Percentiles rank a stretch among this genome's conserved stretches.
Conservation (phyloP, 257 asterid species). For the Solanum commersonii region DNA sequence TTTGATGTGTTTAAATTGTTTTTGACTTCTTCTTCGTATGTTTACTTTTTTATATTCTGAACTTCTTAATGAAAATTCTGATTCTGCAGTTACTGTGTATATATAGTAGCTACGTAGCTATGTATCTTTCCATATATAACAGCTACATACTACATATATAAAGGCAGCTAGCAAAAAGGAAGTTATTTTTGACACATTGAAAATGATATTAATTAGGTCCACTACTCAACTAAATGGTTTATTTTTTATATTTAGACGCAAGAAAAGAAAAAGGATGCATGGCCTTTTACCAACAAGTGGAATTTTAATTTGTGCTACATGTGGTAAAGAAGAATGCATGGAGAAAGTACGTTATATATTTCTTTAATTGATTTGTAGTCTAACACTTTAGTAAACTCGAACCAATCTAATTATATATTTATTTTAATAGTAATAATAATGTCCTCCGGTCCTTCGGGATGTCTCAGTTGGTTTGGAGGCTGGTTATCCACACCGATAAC, state of each 20-base stretch:
- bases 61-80: too few species aligned
- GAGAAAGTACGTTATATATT: neutral
- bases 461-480: too few species aligned
- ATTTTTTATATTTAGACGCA: neutral
- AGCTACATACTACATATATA: neutral
- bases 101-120: neutral
- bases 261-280: neutral
- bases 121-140: neutral
- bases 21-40: too few species aligned
- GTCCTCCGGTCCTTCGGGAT: too few species aligned
- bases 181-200: neutral
- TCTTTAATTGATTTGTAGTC: neutral
- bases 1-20: neutral
- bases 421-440: too few species aligned
- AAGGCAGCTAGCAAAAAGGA: neutral
- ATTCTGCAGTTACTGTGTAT: too few species aligned
- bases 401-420: neutral
- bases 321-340: neutral
- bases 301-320: neutral
- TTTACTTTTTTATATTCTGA: too few species aligned
- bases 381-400: neutral
- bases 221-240: neutral
- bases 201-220: neutral
- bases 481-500: too few species aligned
- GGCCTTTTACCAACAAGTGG: neutral